Conservation (phyloP, 352 stramenopile genomes). For the Stephanocyclus meneghinianus region DNA sequence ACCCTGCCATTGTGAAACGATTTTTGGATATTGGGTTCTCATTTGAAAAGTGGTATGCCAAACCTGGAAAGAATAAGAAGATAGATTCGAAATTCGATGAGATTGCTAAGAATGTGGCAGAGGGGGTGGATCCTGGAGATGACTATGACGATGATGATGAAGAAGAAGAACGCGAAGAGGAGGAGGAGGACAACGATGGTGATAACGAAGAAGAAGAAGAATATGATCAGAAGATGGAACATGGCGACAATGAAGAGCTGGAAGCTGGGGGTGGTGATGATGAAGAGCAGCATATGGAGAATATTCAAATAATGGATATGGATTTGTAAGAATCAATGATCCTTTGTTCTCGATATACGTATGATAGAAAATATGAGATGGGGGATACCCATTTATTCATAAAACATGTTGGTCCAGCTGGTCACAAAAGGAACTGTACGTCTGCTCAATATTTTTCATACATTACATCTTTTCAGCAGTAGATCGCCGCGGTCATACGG, state of each 20-base stretch:
- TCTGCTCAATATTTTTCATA: too few species aligned
- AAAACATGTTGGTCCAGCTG: background rate
- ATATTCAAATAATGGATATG: background rate
- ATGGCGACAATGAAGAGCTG: background rate
- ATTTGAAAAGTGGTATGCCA: conserved; percentile 53
- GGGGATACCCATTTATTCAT: too few species aligned
- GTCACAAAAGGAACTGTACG: background rate
- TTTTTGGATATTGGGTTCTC: conserved; percentile 47
- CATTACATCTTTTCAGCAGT: too few species aligned
- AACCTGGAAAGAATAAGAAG: conserved; percentile 27
- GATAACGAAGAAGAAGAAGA: background rate
- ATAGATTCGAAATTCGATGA: conserved; percentile 6
- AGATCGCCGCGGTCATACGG: too few species aligned
- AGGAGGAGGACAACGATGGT: conserved; percentile 5
- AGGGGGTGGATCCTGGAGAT: background rate
- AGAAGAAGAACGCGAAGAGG: conserved; percentile 3
- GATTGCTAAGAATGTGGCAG: conserved; percentile 1
- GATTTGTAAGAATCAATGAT: background rate
- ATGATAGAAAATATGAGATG: too few species aligned
- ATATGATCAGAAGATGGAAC: too few species aligned
- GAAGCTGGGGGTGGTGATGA: background rate
- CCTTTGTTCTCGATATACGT: background rate
- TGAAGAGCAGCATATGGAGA: conserved; percentile 1
- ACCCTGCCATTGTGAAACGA: conserved; percentile 18
- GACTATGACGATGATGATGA: background rate